Evolutionary conservation across 2,329 filamentous ascomycete species (phyloP).

Genomic region (Ophiostoma himal-ulmi): DNA sequence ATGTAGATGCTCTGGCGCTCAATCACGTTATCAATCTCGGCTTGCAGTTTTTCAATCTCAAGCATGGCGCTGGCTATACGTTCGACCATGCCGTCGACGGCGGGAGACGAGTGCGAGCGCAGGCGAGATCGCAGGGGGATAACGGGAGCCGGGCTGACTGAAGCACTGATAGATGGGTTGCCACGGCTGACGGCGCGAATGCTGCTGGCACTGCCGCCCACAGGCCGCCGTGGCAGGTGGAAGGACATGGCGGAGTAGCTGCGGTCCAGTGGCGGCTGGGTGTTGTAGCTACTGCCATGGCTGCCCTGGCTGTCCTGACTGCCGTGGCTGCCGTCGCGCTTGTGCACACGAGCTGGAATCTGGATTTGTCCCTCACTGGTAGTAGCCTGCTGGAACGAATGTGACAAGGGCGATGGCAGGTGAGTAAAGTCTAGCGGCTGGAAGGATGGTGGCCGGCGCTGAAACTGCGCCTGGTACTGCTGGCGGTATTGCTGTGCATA

Average conservation of each 20-base stretch:
- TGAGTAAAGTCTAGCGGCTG: constrained; percentile 50
- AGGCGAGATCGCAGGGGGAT: constrained; percentile 44
- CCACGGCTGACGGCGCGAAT: constrained; percentile 2
- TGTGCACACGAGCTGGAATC: constrained; percentile 39
- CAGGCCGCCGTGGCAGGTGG: constrained; percentile 46
- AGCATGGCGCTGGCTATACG: constrained; percentile 52
- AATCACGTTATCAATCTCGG: constrained; percentile 54
- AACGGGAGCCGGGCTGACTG: background rate
- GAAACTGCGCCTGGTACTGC: constrained; percentile 25
- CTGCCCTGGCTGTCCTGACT: constrained; percentile 30
- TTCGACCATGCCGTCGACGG: constrained; percentile 48
- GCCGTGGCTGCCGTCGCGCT: constrained; percentile 29
- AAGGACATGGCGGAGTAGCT: constrained; percentile 52
- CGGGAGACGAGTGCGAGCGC: constrained; percentile 42
- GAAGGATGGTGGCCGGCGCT: constrained; percentile 38
- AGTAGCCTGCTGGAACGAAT: constrained; percentile 42
- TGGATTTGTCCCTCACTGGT: constrained; percentile 26
- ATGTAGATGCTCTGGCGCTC: constrained; percentile 56
- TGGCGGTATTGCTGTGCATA: constrained; percentile 20
- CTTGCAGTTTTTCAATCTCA: constrained; percentile 54
- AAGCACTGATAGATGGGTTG: background rate
- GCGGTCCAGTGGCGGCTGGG: constrained; percentile 31
- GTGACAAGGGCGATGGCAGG: constrained; percentile 50
- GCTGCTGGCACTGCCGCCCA: constrained; percentile 23
- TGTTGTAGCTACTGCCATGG: constrained; percentile 33